Evolutionary conservation across 2,329 filamentous ascomycete genomes (phyloP), one percentile per base, ranked within the genome.

Genomic region (Diaporthe sp.): DNA sequence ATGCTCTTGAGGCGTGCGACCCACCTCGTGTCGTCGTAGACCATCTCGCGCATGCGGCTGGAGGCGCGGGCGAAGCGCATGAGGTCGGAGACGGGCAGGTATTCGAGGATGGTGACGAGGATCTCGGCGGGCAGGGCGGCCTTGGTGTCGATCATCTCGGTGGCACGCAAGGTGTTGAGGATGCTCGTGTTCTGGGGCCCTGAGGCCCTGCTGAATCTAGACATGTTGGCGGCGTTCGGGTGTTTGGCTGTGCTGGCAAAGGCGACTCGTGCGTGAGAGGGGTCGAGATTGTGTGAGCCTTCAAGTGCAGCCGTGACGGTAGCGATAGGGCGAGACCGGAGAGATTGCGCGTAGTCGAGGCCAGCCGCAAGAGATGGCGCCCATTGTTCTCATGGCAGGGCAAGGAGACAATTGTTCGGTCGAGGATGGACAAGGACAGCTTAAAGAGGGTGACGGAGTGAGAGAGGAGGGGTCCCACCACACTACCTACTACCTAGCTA

Each of bases 1-100:
- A 99, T 98, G 74, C 89, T 92, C 81, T 94, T 94, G 71, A 99
- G 84, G 76, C 94, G 90, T 77, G 94, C 92, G 51, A 98, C 94
- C 97, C 97, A 99, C 85, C 96, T 90, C 66, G 95, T 94, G 83
- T 99, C 97, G 82, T 99, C 97, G 84, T 98, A 99, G 4, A 98
- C 96, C 96, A 99, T 99, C 84, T 99, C 97, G 81, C 94, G 93
- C 89, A 98, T 91, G 75, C 94, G 94, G 81, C 91, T 93, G 74
- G 95, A 98, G 32, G 94, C 92, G 76, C 93, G 92, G 58, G 97
- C 96, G 81, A 95, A 96, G 78, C 92, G 91, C 81, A 98, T 90
- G 79, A 97, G 92, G 82, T 98, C 96, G 75, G 93, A 86, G 37
- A 98, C 90, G 51, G 94, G 93, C 51, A 98, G 91, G 85, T 97